Percentiles rank a stretch among this genome's conserved stretches.
Conservation (phyloP, 495 filamentous ascomycete genomes). For the Penicillium malachiteum region DNA sequence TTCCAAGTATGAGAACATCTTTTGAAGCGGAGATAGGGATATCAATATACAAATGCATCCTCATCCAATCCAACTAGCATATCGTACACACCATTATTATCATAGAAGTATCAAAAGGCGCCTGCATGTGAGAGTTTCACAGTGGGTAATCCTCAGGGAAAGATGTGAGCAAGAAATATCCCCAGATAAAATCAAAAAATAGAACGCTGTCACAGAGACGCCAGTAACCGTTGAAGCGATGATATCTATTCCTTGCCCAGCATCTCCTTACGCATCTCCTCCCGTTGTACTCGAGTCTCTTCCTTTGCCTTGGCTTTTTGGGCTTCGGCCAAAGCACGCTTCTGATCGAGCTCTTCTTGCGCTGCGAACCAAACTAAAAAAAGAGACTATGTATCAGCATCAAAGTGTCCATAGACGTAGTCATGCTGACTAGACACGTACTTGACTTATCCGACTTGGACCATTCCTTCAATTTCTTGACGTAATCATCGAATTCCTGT, state of each 20-base stretch:
- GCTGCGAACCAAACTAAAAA: constrained; percentile 72
- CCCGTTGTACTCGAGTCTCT: constrained; percentile 51
- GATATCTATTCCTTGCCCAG: constrained; percentile 38
- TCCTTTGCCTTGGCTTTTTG: constrained; percentile 53
- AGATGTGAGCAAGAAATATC: not conserved
- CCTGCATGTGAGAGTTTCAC: not conserved
- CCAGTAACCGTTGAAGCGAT: not conserved
- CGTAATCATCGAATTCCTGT: constrained; percentile 86
- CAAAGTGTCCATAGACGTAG: not conserved
- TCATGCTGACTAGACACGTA: constrained; percentile 30
- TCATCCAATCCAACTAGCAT: not conserved
- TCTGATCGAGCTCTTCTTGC: constrained; percentile 59
- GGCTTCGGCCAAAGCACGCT: constrained; percentile 32
- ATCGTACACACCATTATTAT: constrained; percentile 26
- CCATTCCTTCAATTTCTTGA: constrained; percentile 78
- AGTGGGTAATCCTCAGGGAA: too few species aligned
- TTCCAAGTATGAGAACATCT: not conserved
- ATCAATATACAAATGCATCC: not conserved
- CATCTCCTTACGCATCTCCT: constrained; percentile 56
- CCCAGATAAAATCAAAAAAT: not conserved
- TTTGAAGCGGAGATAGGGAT: not conserved
- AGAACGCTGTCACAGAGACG: not conserved
- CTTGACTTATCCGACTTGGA: constrained; percentile 88
- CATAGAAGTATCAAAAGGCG: constrained; percentile 2
- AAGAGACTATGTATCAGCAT: constrained; percentile 8